phyloP scores from a whole-genome alignment of 768 basidiomycete genomes.

The Favolaschia claudopus region DNA sequence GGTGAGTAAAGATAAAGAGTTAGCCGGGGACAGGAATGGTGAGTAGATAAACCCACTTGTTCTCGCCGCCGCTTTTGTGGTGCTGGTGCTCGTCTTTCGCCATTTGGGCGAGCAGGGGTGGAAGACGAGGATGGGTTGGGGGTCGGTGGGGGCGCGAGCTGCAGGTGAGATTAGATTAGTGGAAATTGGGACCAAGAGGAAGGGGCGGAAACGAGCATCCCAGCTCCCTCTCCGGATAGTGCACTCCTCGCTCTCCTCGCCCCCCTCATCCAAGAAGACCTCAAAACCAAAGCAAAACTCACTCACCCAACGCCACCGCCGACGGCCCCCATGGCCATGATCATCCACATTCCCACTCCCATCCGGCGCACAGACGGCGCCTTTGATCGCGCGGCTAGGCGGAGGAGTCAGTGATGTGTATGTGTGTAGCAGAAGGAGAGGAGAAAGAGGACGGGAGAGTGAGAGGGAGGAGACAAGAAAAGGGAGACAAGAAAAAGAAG shows the following conservation, averaged over 20 bases:
- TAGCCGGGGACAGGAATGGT: not conserved
- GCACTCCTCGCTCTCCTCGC: too few species aligned
- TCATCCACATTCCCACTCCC: too few species aligned
- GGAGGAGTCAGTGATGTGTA: too few species aligned
- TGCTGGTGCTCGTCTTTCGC: not conserved
- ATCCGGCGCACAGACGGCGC: too few species aligned
- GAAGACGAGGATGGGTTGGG: constrained; percentile 17
- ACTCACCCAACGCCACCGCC: not conserved
- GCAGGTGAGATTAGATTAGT: not conserved
- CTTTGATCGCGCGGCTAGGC: constrained; percentile 9
- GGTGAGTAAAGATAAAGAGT: not conserved
- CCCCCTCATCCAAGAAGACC: too few species aligned
- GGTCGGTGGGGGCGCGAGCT: constrained; percentile 25
- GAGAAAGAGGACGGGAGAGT: too few species aligned
- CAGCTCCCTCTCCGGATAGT: too few species aligned
- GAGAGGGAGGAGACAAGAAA: too few species aligned
- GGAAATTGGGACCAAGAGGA: not conserved
- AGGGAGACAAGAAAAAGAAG: too few species aligned
- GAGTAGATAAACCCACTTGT: too few species aligned
- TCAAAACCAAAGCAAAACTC: too few species aligned
- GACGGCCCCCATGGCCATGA: not conserved
- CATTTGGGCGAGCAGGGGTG: constrained; percentile 12
- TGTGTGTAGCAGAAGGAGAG: too few species aligned
- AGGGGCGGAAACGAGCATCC: not conserved
- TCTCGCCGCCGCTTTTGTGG: not conserved